Evolutionary conservation across 179 eudicot genomes (phyloP).

Genomic region (Corrigiola litoralis): DNA sequence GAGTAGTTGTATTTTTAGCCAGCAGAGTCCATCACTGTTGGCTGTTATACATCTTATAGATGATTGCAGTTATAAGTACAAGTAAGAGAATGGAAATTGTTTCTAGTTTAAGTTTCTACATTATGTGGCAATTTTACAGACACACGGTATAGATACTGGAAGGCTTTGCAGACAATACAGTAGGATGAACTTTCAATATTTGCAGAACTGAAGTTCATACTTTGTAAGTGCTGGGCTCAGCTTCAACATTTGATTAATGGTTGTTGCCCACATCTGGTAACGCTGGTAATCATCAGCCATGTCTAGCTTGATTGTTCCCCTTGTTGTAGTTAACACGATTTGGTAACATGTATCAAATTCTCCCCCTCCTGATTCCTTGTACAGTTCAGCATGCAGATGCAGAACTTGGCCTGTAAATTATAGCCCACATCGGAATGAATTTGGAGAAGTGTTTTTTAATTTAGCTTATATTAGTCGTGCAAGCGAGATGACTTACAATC

Average conservation of each 20-base stretch:
- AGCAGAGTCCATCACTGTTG: too few relatives aligned
- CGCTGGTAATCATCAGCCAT: constrained; percentile 67
- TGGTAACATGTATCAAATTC: constrained; percentile 73
- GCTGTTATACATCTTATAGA: not conserved
- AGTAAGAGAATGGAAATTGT: constrained; percentile 1
- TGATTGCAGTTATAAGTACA: constrained; percentile 2
- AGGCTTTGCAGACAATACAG: constrained; percentile 1
- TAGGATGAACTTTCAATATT: constrained; percentile 23
- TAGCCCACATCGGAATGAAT: too few relatives aligned
- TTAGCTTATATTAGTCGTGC: not conserved
- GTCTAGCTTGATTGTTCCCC: constrained; percentile 68
- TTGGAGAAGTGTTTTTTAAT: not conserved
- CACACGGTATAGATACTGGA: constrained; percentile 3
- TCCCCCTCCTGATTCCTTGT: constrained; percentile 52
- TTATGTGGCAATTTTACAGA: constrained; percentile 18
- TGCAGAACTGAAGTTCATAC: constrained; percentile 63
- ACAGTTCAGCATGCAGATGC: constrained; percentile 68
- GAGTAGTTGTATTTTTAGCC: too few relatives aligned
- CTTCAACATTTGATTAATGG: constrained; percentile 66
- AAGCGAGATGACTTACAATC: constrained; percentile 45
- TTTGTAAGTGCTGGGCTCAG: constrained; percentile 57
- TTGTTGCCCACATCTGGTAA: constrained; percentile 69
- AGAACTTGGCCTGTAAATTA: constrained; percentile 47
- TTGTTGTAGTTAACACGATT: constrained; percentile 60
- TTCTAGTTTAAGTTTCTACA: constrained; percentile 7